Base-by-base conservation (phyloP, 176 grass and related monocot species). In the Phoenix dactylifera region DNA sequence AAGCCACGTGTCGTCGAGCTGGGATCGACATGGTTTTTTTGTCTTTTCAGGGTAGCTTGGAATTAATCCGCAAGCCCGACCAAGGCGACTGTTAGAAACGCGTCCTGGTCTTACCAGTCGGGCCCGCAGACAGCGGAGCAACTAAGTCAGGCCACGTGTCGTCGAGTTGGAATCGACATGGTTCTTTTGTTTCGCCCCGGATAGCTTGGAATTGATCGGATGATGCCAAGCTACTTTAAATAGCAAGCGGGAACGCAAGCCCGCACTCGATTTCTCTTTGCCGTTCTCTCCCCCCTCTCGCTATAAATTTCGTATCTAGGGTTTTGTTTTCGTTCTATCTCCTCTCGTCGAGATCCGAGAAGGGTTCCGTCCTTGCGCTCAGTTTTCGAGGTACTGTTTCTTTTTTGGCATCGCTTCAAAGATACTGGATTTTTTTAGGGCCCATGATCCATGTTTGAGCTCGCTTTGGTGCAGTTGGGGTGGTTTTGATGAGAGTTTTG, bases 241-340 rank as follows among this genome's bases (percentile, higher is more conserved):
- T 14, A 14, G 35, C 5, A 67, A 50, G 73, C 73, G 63, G 63
- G 73, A 67, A 76, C 30, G 16, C 16, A 53, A 50, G 35, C 35
- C 9, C 35, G 9, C 35, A 30, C 5, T 30, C 28, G 28, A 6
- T 30, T 30, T 30, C 28, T 5, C 5, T 30, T 28, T 6, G 2
- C 35, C 9, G 9, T 12, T 30, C 49, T 16, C 64, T 17, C 24
- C 52, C 54, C 52, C 50, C 53, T 57, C 52, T 32, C 32, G 4
- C 24, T 69, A 49, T 69, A 63, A 62, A 61, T 69, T 7, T 49
- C 57, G 55, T 49, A 3, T 62, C 48, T 28, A 49, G 29, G 25
- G 49, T 69, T 69, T 67, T 67, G 58, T 5, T 60, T 58, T 76
- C 1, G 32, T 35, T 35, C 32, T 10, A 9, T 35, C 7, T 44